These are phyloP conservation scores for Vitis rotundifolia DNA, from an alignment of 164 flowering plant species.

Conservation along the genomic window DNA sequence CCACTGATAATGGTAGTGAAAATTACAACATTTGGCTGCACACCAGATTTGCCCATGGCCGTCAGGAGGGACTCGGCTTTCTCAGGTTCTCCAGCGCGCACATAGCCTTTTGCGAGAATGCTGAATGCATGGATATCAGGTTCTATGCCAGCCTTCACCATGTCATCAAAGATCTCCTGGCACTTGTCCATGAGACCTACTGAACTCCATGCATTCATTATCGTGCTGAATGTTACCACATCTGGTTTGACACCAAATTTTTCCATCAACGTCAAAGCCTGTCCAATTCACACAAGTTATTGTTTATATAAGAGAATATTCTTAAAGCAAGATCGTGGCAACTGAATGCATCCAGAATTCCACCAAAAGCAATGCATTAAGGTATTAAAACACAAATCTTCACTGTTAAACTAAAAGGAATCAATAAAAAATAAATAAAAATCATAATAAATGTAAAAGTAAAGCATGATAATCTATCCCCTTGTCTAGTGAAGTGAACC, in stretches of 20 bases:
- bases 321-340: neutral
- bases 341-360: neutral
- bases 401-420: too few relatives aligned
- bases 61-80: slow-evolving; percentile 73
- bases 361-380: neutral
- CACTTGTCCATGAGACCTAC: slow-evolving; percentile 85
- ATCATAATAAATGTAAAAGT: too few relatives aligned
- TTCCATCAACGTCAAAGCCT: slow-evolving; percentile 82
- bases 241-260: slow-evolving; percentile 85
- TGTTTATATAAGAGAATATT: too few relatives aligned
- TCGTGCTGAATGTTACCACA: slow-evolving; percentile 91
- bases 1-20: slow-evolving; percentile 94
- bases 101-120: slow-evolving; percentile 93
- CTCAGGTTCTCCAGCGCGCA: slow-evolving; percentile 75
- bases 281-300: slow-evolving; percentile 12
- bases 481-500: too few relatives aligned
- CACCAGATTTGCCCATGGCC: slow-evolving; percentile 47
- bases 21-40: slow-evolving; percentile 79
- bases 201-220: slow-evolving; percentile 93
- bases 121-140: slow-evolving; percentile 82
- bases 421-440: too few relatives aligned
- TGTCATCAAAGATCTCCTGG: slow-evolving; percentile 72
- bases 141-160: slow-evolving; percentile 71
- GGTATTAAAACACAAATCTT: too few relatives aligned
- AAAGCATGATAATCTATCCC: too few relatives aligned